These are phyloP conservation scores for Neodidymelliopsis sp. DNA, from an alignment of 2,329 filamentous ascomycete species.

Conservation along the genomic window DNA sequence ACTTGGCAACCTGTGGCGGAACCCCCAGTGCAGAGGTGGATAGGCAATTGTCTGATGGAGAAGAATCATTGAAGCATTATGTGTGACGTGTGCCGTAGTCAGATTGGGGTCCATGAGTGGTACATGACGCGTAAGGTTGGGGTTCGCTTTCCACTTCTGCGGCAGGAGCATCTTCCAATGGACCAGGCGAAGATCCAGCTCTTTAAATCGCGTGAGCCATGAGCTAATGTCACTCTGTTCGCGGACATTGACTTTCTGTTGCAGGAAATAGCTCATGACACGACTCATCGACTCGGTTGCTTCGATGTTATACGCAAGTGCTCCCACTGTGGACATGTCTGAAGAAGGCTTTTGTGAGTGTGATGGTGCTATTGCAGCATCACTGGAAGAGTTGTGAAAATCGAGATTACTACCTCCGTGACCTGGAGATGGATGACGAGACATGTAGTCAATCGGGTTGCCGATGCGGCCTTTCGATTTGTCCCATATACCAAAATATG, in stretches of 20 bases:
- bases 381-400: background rate
- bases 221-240: constrained; percentile 23
- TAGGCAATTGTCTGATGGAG: constrained; percentile 29
- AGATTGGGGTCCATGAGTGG: constrained; percentile 28
- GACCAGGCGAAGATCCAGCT: constrained; percentile 28
- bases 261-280: constrained; percentile 28
- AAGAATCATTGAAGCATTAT: constrained; percentile 28
- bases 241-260: constrained; percentile 26
- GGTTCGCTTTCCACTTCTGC: constrained; percentile 33
- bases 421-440: constrained; percentile 12
- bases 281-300: constrained; percentile 32
- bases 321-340: constrained; percentile 31
- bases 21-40: constrained; percentile 22
- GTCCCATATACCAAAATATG: constrained; percentile 34
- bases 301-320: constrained; percentile 30
- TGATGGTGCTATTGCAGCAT: background rate
- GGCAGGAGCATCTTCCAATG: constrained; percentile 32
- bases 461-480: constrained; percentile 28
- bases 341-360: background rate
- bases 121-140: constrained; percentile 26
- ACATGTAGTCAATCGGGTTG: constrained; percentile 22
- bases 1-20: constrained; percentile 22
- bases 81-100: constrained; percentile 28
- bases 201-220: constrained; percentile 34
- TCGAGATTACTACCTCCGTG: background rate